Percentiles rank a stretch among this genome's conserved stretches.
Conservation (phyloP, 192 early-diverging fungal species). For the Coemansia sp. region DNA sequence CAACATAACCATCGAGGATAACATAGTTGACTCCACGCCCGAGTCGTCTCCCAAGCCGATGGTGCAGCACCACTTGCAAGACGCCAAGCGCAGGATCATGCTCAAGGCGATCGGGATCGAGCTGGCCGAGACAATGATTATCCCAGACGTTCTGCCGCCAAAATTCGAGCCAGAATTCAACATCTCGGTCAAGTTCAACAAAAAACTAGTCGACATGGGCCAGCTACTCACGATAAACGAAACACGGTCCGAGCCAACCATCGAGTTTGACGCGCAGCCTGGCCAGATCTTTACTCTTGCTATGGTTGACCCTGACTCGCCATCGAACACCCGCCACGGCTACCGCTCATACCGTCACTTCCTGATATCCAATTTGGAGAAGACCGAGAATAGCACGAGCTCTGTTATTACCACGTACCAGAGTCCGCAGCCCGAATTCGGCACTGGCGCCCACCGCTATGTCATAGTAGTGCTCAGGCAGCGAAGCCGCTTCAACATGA, state of each 20-base stretch:
- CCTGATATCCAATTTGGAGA: conserved; percentile 27
- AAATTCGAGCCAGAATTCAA: conserved; percentile 34
- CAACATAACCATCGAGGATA: background rate
- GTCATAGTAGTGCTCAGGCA: conserved; percentile 31
- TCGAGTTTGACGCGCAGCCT: conserved; percentile 31
- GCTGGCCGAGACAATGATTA: conserved; percentile 6
- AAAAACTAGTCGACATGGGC: conserved; percentile 20
- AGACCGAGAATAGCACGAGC: background rate
- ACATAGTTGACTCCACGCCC: background rate
- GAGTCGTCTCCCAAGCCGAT: background rate
- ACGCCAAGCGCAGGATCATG: conserved; percentile 8
- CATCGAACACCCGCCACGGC: conserved; percentile 21
- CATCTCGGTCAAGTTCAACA: conserved; percentile 17
- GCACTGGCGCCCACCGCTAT: conserved; percentile 31
- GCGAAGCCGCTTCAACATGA: conserved; percentile 10
- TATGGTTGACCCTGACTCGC: conserved; percentile 41
- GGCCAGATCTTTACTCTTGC: conserved; percentile 26
- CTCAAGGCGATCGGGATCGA: background rate
- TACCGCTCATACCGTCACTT: conserved; percentile 40
- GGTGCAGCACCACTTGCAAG: background rate
- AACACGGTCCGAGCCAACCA: conserved; percentile 16
- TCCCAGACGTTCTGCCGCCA: conserved; percentile 22
- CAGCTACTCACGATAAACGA: conserved; percentile 32
- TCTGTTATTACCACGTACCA: conserved; percentile 22
- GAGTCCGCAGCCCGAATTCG: conserved; percentile 14